Percentiles rank a stretch among this genome's conserved stretches.
Conservation (phyloP, 2,329 filamentous ascomycete species). For the Aspergillus neotritici region DNA sequence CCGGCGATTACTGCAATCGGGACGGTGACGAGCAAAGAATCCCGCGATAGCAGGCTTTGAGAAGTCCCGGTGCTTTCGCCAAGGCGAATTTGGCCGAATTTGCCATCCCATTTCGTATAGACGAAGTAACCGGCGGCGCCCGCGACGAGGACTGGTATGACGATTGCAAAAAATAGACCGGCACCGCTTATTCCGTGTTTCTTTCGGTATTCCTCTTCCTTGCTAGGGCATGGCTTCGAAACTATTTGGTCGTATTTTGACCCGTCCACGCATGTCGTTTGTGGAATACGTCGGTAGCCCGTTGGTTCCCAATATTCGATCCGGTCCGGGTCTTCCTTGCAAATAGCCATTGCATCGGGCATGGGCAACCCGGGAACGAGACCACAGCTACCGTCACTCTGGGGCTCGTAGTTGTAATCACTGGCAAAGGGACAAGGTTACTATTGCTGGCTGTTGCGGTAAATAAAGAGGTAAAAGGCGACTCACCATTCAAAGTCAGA, state of each 20-base stretch:
- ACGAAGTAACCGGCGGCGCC: conserved; percentile 74
- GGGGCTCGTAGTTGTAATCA: conserved; percentile 88
- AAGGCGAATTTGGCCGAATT: conserved; percentile 86
- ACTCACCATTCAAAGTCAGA: conserved; percentile 88
- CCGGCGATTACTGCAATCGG: conserved; percentile 77
- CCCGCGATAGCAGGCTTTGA: conserved; percentile 55
- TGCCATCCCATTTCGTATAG: conserved; percentile 76
- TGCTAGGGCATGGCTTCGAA: conserved; percentile 63
- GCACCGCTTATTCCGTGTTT: conserved; percentile 65
- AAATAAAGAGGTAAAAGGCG: not conserved
- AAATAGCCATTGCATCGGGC: conserved; percentile 54
- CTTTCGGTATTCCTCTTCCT: conserved; percentile 75
- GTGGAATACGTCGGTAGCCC: conserved; percentile 81
- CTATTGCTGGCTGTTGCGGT: conserved; percentile 9
- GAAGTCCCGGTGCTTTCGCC: conserved; percentile 54
- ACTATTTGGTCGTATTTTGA: conserved; percentile 64
- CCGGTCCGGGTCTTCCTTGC: conserved; percentile 59
- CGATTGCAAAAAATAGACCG: conserved; percentile 78
- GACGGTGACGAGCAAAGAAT: conserved; percentile 73
- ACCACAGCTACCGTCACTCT: conserved; percentile 67
- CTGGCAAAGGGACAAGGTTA: conserved; percentile 38
- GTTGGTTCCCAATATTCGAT: conserved; percentile 77
- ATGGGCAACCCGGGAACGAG: conserved; percentile 69
- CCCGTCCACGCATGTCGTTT: conserved; percentile 80
- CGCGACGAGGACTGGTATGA: conserved; percentile 68